phyloP scores from a whole-genome alignment of 352 stramenopile species.

The Phytopythium oedochilum region DNA sequence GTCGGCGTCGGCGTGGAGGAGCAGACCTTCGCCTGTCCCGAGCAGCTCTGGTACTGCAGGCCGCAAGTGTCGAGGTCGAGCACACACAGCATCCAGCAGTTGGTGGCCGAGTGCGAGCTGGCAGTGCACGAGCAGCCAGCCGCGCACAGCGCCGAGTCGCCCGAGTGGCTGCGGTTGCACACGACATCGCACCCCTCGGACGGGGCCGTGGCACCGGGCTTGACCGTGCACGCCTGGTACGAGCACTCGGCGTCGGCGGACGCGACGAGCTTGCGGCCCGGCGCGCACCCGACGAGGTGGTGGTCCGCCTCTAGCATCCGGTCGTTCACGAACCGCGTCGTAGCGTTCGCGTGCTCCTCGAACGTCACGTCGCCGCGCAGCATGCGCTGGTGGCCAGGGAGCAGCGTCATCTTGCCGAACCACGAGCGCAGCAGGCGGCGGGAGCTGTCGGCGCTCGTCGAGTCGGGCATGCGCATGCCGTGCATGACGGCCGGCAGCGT shows the following conservation, averaged over 20 bases:
- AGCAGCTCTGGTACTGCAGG: constrained; percentile 25
- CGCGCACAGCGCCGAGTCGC: constrained; percentile 15
- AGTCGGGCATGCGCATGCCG: constrained; percentile 48
- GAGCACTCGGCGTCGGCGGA: constrained; percentile 26
- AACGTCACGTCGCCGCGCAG: constrained; percentile 37
- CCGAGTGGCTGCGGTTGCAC: constrained; percentile 35
- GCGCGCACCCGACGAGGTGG: constrained; percentile 32
- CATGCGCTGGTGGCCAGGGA: constrained; percentile 53
- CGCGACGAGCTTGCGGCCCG: constrained; percentile 27
- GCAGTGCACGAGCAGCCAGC: constrained; percentile 21
- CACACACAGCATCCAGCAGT: constrained; percentile 61
- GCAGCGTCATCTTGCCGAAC: constrained; percentile 64
- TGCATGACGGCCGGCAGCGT: constrained; percentile 48
- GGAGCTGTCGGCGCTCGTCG: constrained; percentile 13
- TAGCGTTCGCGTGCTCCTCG: constrained; percentile 25
- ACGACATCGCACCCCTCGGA: constrained; percentile 23
- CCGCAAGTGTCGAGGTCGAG: constrained; percentile 28
- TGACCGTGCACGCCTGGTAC: constrained; percentile 24
- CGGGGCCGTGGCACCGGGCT: constrained; percentile 16
- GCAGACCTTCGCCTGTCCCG: constrained; percentile 28
- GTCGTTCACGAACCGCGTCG: constrained; percentile 27
- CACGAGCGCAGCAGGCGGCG: constrained; percentile 40
- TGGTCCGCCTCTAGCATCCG: constrained; percentile 13
- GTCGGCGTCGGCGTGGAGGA: constrained; percentile 13
- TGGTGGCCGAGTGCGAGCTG: constrained; percentile 19